Evolutionary conservation across 1,139 yeast species (phyloP).

Genomic region (Yamadazyma dushanensis): DNA sequence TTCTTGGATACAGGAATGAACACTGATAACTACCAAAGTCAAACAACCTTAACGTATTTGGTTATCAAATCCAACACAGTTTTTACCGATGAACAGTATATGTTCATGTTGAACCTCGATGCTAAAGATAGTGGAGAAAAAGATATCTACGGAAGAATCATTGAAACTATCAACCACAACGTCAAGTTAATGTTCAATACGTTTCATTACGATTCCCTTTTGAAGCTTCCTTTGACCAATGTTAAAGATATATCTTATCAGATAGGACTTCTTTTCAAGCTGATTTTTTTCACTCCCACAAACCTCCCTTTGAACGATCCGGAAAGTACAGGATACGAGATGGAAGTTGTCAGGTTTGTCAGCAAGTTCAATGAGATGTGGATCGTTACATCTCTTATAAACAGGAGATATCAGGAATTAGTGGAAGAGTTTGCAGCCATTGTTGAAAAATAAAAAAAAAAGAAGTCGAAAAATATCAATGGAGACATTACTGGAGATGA

Average conservation of each 20-base stretch:
- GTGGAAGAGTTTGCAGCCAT: neutral
- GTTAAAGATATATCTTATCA: slow-evolving; percentile 15
- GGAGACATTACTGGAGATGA: too few relatives aligned
- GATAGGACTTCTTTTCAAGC: slow-evolving; percentile 13
- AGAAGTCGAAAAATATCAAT: too few relatives aligned
- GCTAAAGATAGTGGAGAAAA: neutral
- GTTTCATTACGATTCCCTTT: slow-evolving; percentile 8
- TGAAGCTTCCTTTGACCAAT: slow-evolving; percentile 15
- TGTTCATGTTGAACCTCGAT: slow-evolving; percentile 11
- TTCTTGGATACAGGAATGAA: slow-evolving; percentile 7
- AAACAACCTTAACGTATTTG: slow-evolving; percentile 14
- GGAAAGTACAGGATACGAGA: neutral
- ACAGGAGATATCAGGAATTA: slow-evolving; percentile 7
- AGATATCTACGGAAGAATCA: slow-evolving; percentile 7
- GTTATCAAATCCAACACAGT: slow-evolving; percentile 8
- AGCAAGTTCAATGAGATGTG: slow-evolving; percentile 18
- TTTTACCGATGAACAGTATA: slow-evolving; percentile 14
- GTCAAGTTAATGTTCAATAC: slow-evolving; percentile 3
- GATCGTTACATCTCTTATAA: slow-evolving; percentile 14
- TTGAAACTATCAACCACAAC: slow-evolving; percentile 3
- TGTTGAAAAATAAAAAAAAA: too few relatives aligned
- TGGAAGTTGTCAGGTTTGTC: slow-evolving; percentile 11
- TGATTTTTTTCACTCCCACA: slow-evolving; percentile 15
- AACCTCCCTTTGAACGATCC: neutral
- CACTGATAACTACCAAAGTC: slow-evolving; percentile 4